phyloP scores from a whole-genome alignment of 768 basidiomycete genomes.

The Boletus sp. region DNA sequence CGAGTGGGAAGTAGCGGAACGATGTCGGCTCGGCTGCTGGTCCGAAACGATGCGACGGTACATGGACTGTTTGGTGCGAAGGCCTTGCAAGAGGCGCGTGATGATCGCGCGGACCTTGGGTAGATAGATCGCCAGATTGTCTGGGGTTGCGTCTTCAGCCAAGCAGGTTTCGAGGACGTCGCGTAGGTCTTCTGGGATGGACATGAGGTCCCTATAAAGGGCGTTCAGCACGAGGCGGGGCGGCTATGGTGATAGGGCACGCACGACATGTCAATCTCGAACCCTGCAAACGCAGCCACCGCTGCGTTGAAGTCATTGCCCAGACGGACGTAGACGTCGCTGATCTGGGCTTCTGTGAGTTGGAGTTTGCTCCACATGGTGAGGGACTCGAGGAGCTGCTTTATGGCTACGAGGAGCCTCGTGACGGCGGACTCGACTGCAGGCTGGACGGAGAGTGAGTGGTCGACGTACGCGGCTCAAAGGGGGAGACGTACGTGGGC shows the following conservation, averaged over 20 bases:
- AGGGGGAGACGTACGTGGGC: conserved; percentile 23
- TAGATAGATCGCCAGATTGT: conserved; percentile 85
- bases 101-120: conserved; percentile 92
- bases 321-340: conserved; percentile 94
- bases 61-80: conserved; percentile 88
- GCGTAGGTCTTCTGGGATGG: conserved; percentile 87
- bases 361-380: conserved; percentile 78
- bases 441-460: conserved; percentile 43
- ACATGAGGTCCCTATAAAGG: conserved; percentile 70
- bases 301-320: conserved; percentile 98
- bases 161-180: conserved; percentile 87
- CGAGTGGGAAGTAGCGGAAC: conserved; percentile 50
- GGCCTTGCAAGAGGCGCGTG: conserved; percentile 86
- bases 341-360: conserved; percentile 77
- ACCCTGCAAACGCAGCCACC: conserved; percentile 81
- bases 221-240: conserved; percentile 10
- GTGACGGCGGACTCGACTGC: conserved; percentile 91
- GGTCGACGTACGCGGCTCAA: not conserved
- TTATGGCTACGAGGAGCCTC: conserved; percentile 89
- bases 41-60: conserved; percentile 78
- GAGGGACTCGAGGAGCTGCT: conserved; percentile 87
- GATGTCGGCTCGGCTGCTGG: conserved; percentile 42
- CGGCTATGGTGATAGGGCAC: conserved; percentile 34
- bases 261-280: conserved; percentile 89
- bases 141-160: conserved; percentile 82